Conservation (phyloP, 164 flowering plant genomes). For the Amborella trichopoda region DNA sequence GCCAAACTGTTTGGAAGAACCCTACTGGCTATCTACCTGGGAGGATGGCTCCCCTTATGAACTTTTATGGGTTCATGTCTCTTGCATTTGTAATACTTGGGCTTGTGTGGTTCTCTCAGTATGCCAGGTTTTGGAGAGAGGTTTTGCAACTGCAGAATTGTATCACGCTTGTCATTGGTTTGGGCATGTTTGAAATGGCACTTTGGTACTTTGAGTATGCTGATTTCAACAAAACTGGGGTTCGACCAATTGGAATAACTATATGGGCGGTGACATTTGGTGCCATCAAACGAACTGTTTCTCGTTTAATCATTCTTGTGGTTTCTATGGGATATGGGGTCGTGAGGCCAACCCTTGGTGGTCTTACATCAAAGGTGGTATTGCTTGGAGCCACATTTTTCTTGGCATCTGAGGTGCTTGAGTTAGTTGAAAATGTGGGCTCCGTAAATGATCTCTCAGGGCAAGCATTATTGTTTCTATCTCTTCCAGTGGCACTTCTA, state of each 20-base stretch:
- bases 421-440: conserved; percentile 89
- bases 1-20: conserved; percentile 93
- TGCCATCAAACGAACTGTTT: conserved; percentile 65
- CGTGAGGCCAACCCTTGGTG: conserved; percentile 94
- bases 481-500: conserved; percentile 86
- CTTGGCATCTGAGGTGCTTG: conserved; percentile 88
- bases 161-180: conserved; percentile 75
- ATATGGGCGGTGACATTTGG: conserved; percentile 97
- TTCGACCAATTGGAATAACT: conserved; percentile 77
- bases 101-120: conserved; percentile 90
- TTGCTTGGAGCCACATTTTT: conserved; percentile 92
- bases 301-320: conserved; percentile 74
- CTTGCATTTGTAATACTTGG: conserved; percentile 81
- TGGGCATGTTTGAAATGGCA: conserved; percentile 97
- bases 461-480: conserved; percentile 77
- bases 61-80: conserved; percentile 88
- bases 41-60: conserved; percentile 95
- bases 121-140: conserved; percentile 93
- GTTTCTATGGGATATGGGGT: conserved; percentile 99
- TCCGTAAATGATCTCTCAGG: conserved; percentile 85
- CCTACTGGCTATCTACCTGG: conserved; percentile 95
- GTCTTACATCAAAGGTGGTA: conserved; percentile 88
- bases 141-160: conserved; percentile 84
- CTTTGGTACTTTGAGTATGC: conserved; percentile 93
- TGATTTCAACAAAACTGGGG: conserved; percentile 78